phyloP scores from a whole-genome alignment of 129 eudicot genomes.

The Heracleum sosnowskyi region DNA sequence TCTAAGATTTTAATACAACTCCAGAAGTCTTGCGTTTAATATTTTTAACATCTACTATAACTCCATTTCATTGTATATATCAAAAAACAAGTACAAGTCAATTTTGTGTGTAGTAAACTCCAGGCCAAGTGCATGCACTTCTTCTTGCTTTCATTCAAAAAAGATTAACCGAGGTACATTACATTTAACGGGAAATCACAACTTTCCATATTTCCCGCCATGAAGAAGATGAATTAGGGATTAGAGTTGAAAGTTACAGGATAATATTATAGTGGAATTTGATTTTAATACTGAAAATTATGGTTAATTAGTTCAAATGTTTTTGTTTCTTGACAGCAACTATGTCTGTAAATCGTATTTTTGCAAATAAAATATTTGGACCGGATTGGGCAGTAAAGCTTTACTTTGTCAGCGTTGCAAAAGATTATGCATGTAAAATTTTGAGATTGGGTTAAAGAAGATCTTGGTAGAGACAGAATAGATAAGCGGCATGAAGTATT shows the following conservation, averaged over 20 bases:
- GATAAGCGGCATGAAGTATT: neutral
- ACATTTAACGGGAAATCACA: neutral
- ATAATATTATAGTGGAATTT: no score
- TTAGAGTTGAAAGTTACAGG: neutral
- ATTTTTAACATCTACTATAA: neutral
- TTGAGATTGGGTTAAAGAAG: neutral
- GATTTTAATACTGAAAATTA: no score
- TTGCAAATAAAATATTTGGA: no score
- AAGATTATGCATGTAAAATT: no score
- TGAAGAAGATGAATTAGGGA: neutral
- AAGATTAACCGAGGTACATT: neutral
- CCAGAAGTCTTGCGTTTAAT: neutral
- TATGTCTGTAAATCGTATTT: no score
- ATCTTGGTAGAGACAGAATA: neutral
- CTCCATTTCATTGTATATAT: neutral
- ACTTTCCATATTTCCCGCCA: neutral
- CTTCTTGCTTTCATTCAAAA: neutral
- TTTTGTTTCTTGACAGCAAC: no score
- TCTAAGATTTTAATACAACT: neutral
- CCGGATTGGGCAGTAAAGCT: no score
- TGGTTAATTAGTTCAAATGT: no score
- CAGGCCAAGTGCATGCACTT: neutral
- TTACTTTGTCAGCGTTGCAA: no score
- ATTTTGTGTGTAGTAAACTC: neutral
- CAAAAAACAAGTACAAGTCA: neutral